These are phyloP conservation scores for Salix caprea DNA, from an alignment of 345 rosid genomes.

Conservation along the genomic window DNA sequence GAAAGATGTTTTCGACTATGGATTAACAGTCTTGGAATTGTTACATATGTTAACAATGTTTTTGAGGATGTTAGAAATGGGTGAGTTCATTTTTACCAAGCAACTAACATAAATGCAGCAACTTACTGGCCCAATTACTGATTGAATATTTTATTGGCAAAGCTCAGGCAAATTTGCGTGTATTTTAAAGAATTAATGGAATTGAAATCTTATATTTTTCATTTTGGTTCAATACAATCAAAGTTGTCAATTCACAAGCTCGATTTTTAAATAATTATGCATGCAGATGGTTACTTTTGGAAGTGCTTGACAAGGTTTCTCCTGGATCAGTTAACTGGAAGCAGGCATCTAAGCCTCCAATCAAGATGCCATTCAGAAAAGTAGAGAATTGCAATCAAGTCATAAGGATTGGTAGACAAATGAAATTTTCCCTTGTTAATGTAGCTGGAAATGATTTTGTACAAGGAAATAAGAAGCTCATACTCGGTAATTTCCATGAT, in stretches of 20 bases:
- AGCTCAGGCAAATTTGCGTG: neutral
- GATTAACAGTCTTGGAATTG: conserved; percentile 87
- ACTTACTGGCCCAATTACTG: neutral
- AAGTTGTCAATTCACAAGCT: neutral
- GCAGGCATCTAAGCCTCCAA: conserved; percentile 87
- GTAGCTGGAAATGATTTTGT: conserved; percentile 90
- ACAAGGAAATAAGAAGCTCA: conserved; percentile 93
- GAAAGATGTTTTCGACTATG: conserved; percentile 90
- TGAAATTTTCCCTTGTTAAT: conserved; percentile 80
- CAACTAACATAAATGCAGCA: neutral
- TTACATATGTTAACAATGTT: conserved; percentile 70
- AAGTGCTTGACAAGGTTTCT: conserved; percentile 82
- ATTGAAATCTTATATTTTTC: neutral
- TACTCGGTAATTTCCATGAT: conserved; percentile 54
- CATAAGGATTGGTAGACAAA: conserved; percentile 62
- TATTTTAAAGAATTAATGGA: neutral
- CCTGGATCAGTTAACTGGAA: conserved; percentile 92
- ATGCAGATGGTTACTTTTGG: conserved; percentile 81
- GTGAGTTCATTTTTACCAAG: conserved; percentile 34
- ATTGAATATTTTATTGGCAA: neutral
- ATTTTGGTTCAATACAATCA: neutral
- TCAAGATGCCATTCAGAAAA: conserved; percentile 92
- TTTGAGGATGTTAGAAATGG: conserved; percentile 92
- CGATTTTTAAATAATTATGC: neutral
- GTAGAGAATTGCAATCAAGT: conserved; percentile 97